These are phyloP conservation scores for Kuraishia molischiana DNA, from an alignment of 805 yeast genomes.

Conservation along the genomic window DNA sequence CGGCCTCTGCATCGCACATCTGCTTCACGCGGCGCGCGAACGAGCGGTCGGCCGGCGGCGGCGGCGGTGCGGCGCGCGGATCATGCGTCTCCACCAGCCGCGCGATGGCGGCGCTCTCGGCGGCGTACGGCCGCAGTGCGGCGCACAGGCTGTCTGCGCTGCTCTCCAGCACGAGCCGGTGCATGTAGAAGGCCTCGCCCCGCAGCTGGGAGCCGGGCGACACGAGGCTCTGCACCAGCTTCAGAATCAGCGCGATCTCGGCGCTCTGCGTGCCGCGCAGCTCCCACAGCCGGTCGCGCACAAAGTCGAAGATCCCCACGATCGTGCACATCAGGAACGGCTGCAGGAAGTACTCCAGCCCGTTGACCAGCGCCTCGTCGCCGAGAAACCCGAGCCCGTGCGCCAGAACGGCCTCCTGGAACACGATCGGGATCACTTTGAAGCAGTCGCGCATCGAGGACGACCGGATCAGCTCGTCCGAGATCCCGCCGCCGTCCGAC, in stretches of 20 bases:
- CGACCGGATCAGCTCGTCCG: slow-evolving; percentile 69
- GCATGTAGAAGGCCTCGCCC: slow-evolving; percentile 1
- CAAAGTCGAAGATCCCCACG: slow-evolving; percentile 1
- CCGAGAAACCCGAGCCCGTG: slow-evolving; percentile 45
- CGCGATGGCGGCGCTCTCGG: background rate
- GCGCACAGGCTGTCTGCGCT: background rate
- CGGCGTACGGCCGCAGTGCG: background rate
- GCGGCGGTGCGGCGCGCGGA: background rate
- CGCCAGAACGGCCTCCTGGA: slow-evolving; percentile 63
- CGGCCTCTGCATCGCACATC: background rate
- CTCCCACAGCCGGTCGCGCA: background rate
- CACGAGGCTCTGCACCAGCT: background rate
- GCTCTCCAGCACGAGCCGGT: background rate
- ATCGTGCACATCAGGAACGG: slow-evolving; percentile 48
- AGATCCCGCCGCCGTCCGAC: slow-evolving; percentile 53
- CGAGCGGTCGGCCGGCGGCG: background rate
- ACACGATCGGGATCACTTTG: slow-evolving; percentile 59
- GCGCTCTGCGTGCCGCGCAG: background rate
- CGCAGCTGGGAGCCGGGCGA: background rate
- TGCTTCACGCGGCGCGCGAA: background rate
- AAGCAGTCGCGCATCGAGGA: slow-evolving; percentile 61
- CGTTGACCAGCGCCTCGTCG: slow-evolving; percentile 54
- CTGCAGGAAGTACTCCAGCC: slow-evolving; percentile 81
- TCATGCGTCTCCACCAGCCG: background rate
- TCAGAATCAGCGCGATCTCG: background rate